phyloP scores from a whole-genome alignment of 2,329 filamentous ascomycete species.

The Eutypa lata region DNA sequence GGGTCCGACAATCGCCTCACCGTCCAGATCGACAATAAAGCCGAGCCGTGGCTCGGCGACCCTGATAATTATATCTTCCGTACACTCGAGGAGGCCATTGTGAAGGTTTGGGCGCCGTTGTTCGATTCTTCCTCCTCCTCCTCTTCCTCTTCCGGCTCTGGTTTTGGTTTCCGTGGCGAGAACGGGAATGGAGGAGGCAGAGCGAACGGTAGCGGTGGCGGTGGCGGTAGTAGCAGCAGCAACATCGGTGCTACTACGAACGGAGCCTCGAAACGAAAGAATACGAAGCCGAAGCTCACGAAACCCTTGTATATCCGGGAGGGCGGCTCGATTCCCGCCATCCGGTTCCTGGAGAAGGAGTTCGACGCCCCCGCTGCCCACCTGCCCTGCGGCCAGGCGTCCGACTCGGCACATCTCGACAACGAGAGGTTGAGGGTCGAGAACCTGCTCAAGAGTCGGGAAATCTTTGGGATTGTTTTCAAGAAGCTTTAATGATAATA shows the following conservation, averaged over 20 bases:
- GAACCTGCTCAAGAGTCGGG: slow-evolving; percentile 86
- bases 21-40: slow-evolving; percentile 85
- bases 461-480: slow-evolving; percentile 89
- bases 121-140: slow-evolving; percentile 41
- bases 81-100: slow-evolving; percentile 80
- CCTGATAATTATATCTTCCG: slow-evolving; percentile 87
- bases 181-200: too few species aligned
- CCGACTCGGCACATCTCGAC: slow-evolving; percentile 88
- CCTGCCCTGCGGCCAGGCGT: slow-evolving; percentile 90
- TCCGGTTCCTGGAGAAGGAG: slow-evolving; percentile 91
- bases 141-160: slow-evolving; percentile 12
- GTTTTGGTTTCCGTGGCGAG: too few species aligned
- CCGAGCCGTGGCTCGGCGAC: slow-evolving; percentile 94
- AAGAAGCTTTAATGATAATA: slow-evolving; percentile 47
- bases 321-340: slow-evolving; percentile 91
- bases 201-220: too few species aligned
- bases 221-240: too few species aligned
- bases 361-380: slow-evolving; percentile 89
- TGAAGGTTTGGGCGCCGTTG: slow-evolving; percentile 82
- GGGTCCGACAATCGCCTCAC: slow-evolving; percentile 77
- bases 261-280: too few species aligned
- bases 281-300: slow-evolving; percentile 35
- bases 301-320: slow-evolving; percentile 92
- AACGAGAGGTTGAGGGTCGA: slow-evolving; percentile 88
- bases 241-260: not conserved